Conservation (phyloP, 202 grass and related monocot species). For the Carex arenaria region DNA sequence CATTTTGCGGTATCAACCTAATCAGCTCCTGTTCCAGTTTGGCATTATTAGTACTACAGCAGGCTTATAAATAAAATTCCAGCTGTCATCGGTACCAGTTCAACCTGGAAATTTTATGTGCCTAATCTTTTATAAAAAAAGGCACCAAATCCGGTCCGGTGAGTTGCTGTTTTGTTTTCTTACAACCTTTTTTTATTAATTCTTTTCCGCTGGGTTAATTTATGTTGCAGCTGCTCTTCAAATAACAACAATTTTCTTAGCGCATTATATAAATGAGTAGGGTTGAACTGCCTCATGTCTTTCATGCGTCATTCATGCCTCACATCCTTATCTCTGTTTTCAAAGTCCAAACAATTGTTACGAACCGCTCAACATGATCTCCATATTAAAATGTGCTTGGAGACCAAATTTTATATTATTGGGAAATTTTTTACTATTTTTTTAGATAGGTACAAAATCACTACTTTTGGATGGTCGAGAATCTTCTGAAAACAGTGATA, state of each 20-base stretch:
- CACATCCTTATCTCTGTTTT: no score
- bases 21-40: slow-evolving; percentile 76
- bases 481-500: no score
- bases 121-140: not conserved
- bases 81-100: not conserved
- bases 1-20: slow-evolving; percentile 63
- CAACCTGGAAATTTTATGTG: not conserved
- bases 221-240: not conserved
- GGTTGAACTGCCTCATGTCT: no score
- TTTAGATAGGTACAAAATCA: no score
- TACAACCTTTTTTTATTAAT: not conserved
- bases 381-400: no score
- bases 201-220: not conserved
- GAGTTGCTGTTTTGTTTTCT: not conserved
- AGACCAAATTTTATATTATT: no score
- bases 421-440: no score
- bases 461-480: no score
- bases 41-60: slow-evolving; percentile 12
- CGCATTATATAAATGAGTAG: no score
- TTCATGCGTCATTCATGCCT: no score
- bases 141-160: not conserved
- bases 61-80: not conserved
- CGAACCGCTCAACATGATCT: no score
- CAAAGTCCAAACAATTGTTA: no score
- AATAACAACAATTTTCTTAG: not conserved